Evolutionary conservation across 345 rosid genomes (phyloP), one percentile per base, ranked within the genome.

Genomic region (Aquilaria malaccensis): DNA sequence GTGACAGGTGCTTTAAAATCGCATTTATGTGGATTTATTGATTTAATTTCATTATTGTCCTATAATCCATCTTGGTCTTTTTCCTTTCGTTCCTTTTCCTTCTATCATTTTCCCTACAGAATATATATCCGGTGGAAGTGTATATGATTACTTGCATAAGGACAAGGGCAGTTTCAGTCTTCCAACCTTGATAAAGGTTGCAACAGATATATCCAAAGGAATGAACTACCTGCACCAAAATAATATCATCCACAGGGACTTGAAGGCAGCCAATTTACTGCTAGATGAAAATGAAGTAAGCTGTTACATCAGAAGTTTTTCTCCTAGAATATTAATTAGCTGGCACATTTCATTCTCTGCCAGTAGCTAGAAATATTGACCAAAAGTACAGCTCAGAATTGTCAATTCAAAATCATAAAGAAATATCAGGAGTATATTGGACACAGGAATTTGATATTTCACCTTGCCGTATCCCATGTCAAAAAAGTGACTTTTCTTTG

Each of bases 231-330:
- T 94, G 74, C 99, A 94, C 79, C 97, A 90, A 22, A 22, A 22
- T 22, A 22, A 22, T 22, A 22, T 22, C 22, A 22, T 22, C 22
- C 22, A 22, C 22, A 80, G 98, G 80, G 98, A 93, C 78, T 76
- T 89, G 83, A 89, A 94, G 71, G 96, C 84, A 60, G 97, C 99
- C 67, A 94, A 94, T 75, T 87, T 90, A 73, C 78, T 90, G 62
- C 85, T 94, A 95, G 99, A 89, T 80, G 99, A 94, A 81, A 85
- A 94, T 74, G 99, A 94, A 61, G 99, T 93, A 80, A 77, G 81
- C 51, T 33, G 55, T 30, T 56, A 22, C 22, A 22, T 22, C 22
- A 22, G 22, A 22, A 22, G 22, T 22, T 22, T 22, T 22, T 22
- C 22, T 22, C 22, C 22, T 22, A 22, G 22, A 22, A 22, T 22